Evolutionary conservation across 1,139 yeast genomes (phyloP).

Genomic region (Pichia sp.): DNA sequence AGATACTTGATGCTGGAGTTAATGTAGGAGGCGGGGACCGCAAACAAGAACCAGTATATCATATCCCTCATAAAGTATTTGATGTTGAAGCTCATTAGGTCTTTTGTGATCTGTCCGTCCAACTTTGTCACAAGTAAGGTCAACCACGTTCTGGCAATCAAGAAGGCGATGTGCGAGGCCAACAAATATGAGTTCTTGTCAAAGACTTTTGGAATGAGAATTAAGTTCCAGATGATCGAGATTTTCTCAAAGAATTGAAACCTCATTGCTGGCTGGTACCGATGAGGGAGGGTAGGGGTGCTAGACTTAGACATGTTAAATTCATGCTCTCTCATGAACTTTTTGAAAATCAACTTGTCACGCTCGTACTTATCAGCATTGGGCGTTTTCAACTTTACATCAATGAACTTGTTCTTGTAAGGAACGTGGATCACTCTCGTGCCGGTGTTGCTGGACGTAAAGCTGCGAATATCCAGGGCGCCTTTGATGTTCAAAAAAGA

Average conservation of each 20-base stretch:
- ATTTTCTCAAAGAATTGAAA: conserved; percentile 72
- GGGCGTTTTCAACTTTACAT: conserved; percentile 51
- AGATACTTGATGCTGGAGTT: conserved; percentile 85
- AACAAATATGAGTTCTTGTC: conserved; percentile 67
- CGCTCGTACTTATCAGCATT: conserved; percentile 61
- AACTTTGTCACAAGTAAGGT: conserved; percentile 80
- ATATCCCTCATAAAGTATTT: conserved; percentile 71
- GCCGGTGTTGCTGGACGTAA: conserved; percentile 1
- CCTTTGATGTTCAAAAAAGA: conserved; percentile 5
- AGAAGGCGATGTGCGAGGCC: conserved; percentile 67
- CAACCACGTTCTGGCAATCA: conserved; percentile 81
- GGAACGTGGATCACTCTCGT: conserved; percentile 51
- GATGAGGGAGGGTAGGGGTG: neutral
- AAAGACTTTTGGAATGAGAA: conserved; percentile 69
- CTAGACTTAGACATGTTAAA: conserved; percentile 4
- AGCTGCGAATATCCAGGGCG: neutral
- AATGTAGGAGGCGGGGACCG: conserved; percentile 90
- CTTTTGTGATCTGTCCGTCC: conserved; percentile 90
- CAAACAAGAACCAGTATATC: conserved; percentile 81
- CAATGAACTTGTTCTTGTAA: conserved; percentile 41
- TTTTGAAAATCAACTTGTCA: conserved; percentile 59
- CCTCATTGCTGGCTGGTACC: conserved; percentile 41
- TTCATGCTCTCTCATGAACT: conserved; percentile 41
- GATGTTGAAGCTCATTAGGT: conserved; percentile 80
- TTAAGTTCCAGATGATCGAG: conserved; percentile 65